Conservation (phyloP, 768 basidiomycete species). For the Xerocomellus dryophilus region DNA sequence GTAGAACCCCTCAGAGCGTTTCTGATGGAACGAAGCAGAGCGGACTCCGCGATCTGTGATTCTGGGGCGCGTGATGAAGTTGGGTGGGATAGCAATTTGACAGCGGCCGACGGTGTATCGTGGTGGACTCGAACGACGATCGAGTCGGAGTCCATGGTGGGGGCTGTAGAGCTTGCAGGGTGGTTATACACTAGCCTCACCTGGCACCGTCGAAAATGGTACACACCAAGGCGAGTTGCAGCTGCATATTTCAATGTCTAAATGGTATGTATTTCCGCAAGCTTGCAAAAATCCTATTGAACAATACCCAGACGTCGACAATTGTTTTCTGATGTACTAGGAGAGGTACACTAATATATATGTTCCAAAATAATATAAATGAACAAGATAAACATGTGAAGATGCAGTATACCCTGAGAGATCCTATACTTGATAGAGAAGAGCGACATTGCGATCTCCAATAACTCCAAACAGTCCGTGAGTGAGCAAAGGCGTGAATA, state of each 20-base stretch:
- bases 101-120: slow-evolving; percentile 43
- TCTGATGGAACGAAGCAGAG: slow-evolving; percentile 55
- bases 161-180: background rate
- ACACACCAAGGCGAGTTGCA: background rate
- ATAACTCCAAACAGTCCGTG: slow-evolving; percentile 34
- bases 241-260: too few species aligned
- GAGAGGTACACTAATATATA: slow-evolving; percentile 30
- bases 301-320: slow-evolving; percentile 7
- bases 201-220: background rate
- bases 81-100: slow-evolving; percentile 38
- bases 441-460: slow-evolving; percentile 22
- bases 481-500: slow-evolving; percentile 29
- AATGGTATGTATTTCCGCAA: background rate
- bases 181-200: too few species aligned
- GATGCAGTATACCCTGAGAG: slow-evolving; percentile 34
- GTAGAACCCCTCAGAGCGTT: slow-evolving; percentile 56
- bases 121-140: slow-evolving; percentile 41
- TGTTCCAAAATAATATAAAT: slow-evolving; percentile 38
- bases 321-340: slow-evolving; percentile 16
- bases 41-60: slow-evolving; percentile 27
- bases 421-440: slow-evolving; percentile 30
- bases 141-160: slow-evolving; percentile 18
- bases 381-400: slow-evolving; percentile 38
- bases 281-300: slow-evolving; percentile 14
- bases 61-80: slow-evolving; percentile 15